Base-by-base conservation (phyloP, 2,329 filamentous ascomycete species). In the Colletotrichum sp. region DNA sequence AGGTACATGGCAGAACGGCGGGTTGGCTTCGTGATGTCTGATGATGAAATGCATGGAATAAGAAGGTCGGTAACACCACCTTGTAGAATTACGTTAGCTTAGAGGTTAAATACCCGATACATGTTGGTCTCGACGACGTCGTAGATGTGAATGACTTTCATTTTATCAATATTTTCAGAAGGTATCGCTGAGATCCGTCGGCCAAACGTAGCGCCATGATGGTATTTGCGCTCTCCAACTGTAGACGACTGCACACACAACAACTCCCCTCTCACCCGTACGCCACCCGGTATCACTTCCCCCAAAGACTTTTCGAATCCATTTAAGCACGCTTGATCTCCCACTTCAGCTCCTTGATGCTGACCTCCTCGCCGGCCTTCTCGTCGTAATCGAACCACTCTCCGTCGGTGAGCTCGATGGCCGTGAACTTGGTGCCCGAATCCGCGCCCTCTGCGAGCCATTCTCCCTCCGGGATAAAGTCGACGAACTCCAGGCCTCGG, bases 321-420 rank as follows among this genome's bases (percentile, higher is more conserved):
- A 24, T 24, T 89, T 82, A 97, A 43, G 92, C 91, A 78, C 95
- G 90, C 78, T 91, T 90, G 78, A 99, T 94, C 78, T 96, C 93
- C 95, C 96, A 99, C 76, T 91, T 94, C 71, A 98, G 84, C 34
- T 97, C 95, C 83, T 95, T 96, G 83, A 98, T 96, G 84, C 95
- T 97, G 62, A 98, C 96, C 84, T 98, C 96, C 65, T 98, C 95
- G 1, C 93, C 90, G 1, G 95, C 90, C 87, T 98, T 98, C 86
- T 98, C 96, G 79, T 98, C 96, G 81, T 98, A 99, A 80, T 98
- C 96, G 84, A 94, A 99, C 97, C 97, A 99, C 80, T 99, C 97
- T 30, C 95, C 96, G 32, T 99, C 97, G 0, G 88, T 88, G 71
- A 99, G 86, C 79, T 98, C 96, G 69, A 98, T 94, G 7, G 86